Conservation (phyloP, 805 yeast genomes). For the Metschnikowia corniflorae region DNA sequence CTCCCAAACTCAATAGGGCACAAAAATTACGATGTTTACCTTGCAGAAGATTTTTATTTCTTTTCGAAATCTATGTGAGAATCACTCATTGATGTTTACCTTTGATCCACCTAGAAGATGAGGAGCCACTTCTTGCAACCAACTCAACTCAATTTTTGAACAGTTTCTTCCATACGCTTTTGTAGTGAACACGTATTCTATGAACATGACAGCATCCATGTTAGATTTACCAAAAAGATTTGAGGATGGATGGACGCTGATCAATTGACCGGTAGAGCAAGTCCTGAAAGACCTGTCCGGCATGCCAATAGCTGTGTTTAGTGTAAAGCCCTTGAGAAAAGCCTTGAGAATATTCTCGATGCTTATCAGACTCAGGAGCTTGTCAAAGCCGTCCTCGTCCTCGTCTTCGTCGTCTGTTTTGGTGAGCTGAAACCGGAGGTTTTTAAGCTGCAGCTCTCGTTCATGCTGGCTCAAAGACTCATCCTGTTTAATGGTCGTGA, state of each 20-base stretch:
- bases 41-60: no score
- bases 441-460: constrained; percentile 25
- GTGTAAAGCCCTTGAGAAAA: constrained; percentile 78
- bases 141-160: constrained; percentile 72
- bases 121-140: constrained; percentile 84
- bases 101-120: constrained; percentile 49
- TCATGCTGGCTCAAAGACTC: constrained; percentile 25
- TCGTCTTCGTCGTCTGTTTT: constrained; percentile 14
- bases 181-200: constrained; percentile 89
- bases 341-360: constrained; percentile 64
- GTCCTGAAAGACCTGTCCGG: constrained; percentile 93
- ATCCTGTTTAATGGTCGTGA: constrained; percentile 43
- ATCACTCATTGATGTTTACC: constrained; percentile 24
- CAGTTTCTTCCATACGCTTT: constrained; percentile 91
- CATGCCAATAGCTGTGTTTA: constrained; percentile 89
- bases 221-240: constrained; percentile 70
- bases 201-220: constrained; percentile 86
- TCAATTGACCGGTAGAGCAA: constrained; percentile 74
- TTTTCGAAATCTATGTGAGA: no score
- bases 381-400: constrained; percentile 22
- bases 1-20: no score
- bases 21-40: no score
- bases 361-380: constrained; percentile 36
- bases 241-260: constrained; percentile 89
- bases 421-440: constrained; percentile 26